Base-by-base conservation (phyloP, 1,139 yeast genomes). In the Saccharomyces hybrid region DNA sequence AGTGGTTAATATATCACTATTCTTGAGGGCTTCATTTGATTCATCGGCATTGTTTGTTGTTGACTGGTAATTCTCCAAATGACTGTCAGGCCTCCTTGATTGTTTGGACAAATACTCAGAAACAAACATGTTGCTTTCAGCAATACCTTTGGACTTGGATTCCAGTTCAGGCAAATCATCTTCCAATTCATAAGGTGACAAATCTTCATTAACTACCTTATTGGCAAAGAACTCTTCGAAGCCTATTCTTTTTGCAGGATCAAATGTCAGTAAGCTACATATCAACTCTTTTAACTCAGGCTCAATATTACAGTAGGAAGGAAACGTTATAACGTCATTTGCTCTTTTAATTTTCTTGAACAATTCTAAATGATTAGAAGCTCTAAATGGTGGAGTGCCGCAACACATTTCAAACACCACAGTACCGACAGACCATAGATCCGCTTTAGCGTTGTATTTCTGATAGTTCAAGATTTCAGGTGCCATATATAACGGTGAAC, bases 401-500 rank as follows among this genome's bases (percentile, higher is more conserved):
- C 88, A 91, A n/a, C 89, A 80, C 96, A 93, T 90, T 71, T 93
- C 99, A 69, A 85, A 93, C n/a, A 90, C 73, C 0, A 93, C 98
- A 0, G 98, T 95, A 3, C 99, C 99, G 4, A 93, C 96, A 1
- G 97, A 89, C 99, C 99, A 93, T 59, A 93, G 74, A 69, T 93
- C 99, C 0, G 97, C 98, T 68, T 90, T 91, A 3, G 98, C 99
- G 64, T 91, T 90, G 72, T 93, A 93, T 71, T 90, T 93, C 68
- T 95, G 98, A 68, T 89, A 90, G 59, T 96, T 78, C 63, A 93
- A 76, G 51, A 93, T 95, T 71, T 93, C 99, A 0, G 99, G 99
- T 0, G 99, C 99, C 99, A 93, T 93, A 70, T 95, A 93, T 49
- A 93, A 74, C 1, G 99, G 99, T 9, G 96, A 88, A 1, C 99